Base-by-base conservation (phyloP, 2,329 filamentous ascomycete species). In the Fusarium graminum region DNA sequence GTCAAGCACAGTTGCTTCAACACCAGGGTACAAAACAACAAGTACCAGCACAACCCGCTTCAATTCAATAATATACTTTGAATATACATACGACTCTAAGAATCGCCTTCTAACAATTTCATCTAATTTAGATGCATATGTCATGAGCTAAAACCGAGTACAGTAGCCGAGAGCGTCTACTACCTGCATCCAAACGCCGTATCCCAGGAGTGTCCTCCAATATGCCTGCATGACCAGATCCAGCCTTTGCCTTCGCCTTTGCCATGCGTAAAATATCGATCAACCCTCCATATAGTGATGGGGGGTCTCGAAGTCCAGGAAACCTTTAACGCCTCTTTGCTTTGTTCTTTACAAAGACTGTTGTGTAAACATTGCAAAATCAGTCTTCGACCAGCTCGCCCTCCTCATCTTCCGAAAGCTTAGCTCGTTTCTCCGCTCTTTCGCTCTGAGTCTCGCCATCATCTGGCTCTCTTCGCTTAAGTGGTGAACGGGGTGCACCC, bases 331-430 rank as follows among this genome's bases (percentile, higher is more conserved):
- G 64, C 70, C 70, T 60, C 57, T 62, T 66, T 61, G 46, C 59
- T 50, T 47, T 45, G 38, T 70, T 67, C 45, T 65, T 52, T 65
- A 69, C 57, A 70, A 45, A 52, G 30, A 52, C 42, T 52, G 25
- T 45, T 59, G 29, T 42, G 49, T 49, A 39, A 29, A 14, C 36
- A 25, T n/a, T 28, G 14, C 44, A 63, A 32, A 26, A 34, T 63
- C 56, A 77, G 34, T 77, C 75, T 59, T 80, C 79, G 30, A 79
- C 69, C 36, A 84, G 77, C 66, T 84, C 82, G 30, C 82, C 82
- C 59, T 84, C 82, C 59, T 84, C 82, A 46, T 84, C 82, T 53
- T 82, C 80, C 1, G 81, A 83, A 28, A 82, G 72, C 49, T 78
- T 78, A 45, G 77, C 77, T n/a, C 81, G 76, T 61, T 84, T 84